Evolutionary conservation across 225 moss, liverwort and hornwort species (phyloP), one percentile per base, ranked within the genome.

Genomic region (Lunularia cruciata): DNA sequence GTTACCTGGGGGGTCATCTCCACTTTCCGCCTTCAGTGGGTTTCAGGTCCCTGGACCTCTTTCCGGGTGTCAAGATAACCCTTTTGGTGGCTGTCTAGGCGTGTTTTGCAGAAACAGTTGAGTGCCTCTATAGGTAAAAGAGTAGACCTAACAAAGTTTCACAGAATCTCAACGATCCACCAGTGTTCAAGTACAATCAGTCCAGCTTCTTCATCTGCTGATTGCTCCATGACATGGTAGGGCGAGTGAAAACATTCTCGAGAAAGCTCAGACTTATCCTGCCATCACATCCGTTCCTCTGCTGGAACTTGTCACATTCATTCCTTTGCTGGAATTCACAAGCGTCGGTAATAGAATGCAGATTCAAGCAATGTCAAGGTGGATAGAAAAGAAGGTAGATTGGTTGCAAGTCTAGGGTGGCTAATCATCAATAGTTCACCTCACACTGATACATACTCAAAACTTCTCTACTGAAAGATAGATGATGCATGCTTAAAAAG

Each of bases 291-390:
- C 65, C 26, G 46, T 65, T 65, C 65, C 60, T 65, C 31, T 46
- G 65, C 65, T 46, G 65, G 65, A 65, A 65, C 65, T 65, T 65
- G 65, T 65, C 31, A 65, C 65, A 65, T 65, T 65, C 65, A 47
- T 65, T 47, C 65, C 65, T 65, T 46, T 32, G 47, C 65, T 65
- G 65, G 32, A 47, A 45, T 47, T 30, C 45, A 46, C 65, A 47
- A 33, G 65, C 65, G 28, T 65, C 65, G 65, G 65, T 65, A 65
- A 33, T 47, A 28, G 65, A 47, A 65, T 65, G 65, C 65, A 47
- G 47, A 65, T 47, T 45, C 47, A 65, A 47, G 46, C 65, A 47
- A 47, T 47, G 31, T 47, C 65, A 47, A 65, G 65, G 47, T 32
- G 65, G 65, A 65, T 65, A 65, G 65, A 47, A 32, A 30, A 40